Base-by-base conservation (phyloP, 352 stramenopile species). In the Hyaloperonospora brassicae region DNA sequence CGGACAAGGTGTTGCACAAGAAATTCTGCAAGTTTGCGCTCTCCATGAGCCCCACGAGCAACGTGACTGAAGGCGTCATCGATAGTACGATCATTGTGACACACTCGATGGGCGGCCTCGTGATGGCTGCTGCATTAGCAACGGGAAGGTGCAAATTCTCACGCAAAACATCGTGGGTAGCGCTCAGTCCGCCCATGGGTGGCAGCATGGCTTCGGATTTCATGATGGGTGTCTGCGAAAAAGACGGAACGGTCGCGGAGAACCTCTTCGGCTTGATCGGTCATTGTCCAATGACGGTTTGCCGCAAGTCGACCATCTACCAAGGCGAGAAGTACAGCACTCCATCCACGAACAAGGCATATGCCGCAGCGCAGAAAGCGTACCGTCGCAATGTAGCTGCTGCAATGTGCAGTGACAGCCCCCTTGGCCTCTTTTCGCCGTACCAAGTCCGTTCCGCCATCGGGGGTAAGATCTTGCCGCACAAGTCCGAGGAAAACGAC, bases 131-230 rank as follows among this genome's bases (percentile, higher is more conserved):
- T 1, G 62, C 62, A 24, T 48, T 70, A 23, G 57, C 52, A 14
- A 66, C 46, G 4, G 58, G 58, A 0, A 63, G 60, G 14, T 66
- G 62, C 24, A 4, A 54, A 27, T 2, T 58, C 63, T 39, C 25
- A 23, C 21, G 2, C 27, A 6, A 55, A 12, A 61, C 71, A 0
- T 55, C 54, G 31, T 79, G 66, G 70, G 55, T 76, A 31, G 56
- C 59, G 2, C 13, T 72, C 5, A 73, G 66, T 50, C 9, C 59
- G 2, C 63, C 70, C 1, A 66, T 79, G 52, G 63, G 31, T 12
- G 70, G 70, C 7, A 76, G 57, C 42, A 79, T 79, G 70, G 66
- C 60, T n/a, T 62, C 60, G 0, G 64, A 76, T 24, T 70, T 57
- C 12, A 44, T 72, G 24, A 49, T 61, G 27, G 8, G 0, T 27